Base-by-base conservation (phyloP, 805 yeast genomes). In the Alloascoidea africana region DNA sequence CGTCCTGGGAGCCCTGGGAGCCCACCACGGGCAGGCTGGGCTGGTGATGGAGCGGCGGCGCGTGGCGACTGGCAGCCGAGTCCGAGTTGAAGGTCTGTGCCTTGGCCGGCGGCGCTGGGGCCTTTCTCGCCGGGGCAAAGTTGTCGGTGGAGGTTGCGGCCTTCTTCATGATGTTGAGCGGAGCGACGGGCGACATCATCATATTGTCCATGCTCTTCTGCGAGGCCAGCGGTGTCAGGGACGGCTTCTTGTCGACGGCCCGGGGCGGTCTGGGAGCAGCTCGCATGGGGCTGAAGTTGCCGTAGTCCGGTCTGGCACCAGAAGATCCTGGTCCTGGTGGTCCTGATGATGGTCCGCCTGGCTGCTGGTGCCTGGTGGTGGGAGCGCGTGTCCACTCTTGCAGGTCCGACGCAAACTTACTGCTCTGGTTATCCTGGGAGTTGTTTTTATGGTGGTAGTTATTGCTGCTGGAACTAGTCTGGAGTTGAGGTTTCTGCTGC, bases 401-500 rank as follows among this genome's bases (percentile, higher is more conserved):
- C n/a, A 23, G n/a, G n/a, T 23, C 30, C 8, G 30, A 23, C 8
- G 30, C 30, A n/a, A 23, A 23, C n/a, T 23, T 23, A 23, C n/a
- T 23, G n/a, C n/a, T 23, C n/a, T 23, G 13, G 13, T 8, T 8
- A 8, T n/a, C 13, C 30, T 8, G 8, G 30, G 8, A 8, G 30
- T 23, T 23, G 30, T 23, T 23, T n/a, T n/a, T n/a, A n/a, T n/a
- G n/a, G n/a, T n/a, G n/a, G n/a, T n/a, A n/a, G n/a, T n/a, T n/a
- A n/a, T n/a, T n/a, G 17, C 14, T 33, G 32, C 17, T 32, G 16
- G 30, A 27, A 40, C 40, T 16, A 32, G 36, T n/a, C 27, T 38
- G 37, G 27, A 17, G 39, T 32, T 43, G n/a, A 2, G 32, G 18
- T 18, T 43, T 45, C 35, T 38, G 50, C 19, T 38, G 47, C 17